phyloP scores from a whole-genome alignment of 2,329 filamentous ascomycete species.

The Xylaria sp. region DNA sequence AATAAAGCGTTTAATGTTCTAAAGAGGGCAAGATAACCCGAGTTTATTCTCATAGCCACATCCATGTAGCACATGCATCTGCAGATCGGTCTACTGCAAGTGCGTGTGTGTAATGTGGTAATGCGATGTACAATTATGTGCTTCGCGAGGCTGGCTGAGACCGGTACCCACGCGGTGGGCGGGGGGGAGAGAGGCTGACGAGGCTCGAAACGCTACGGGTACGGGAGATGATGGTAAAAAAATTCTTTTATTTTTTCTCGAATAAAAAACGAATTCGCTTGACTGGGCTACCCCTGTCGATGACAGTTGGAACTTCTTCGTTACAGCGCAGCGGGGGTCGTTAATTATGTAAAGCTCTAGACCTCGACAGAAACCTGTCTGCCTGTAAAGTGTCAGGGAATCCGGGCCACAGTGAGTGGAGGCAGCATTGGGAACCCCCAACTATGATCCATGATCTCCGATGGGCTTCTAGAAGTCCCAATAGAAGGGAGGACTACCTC shows the following conservation, averaged over 20 bases:
- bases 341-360: background rate
- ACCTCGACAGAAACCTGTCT: background rate
- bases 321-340: background rate
- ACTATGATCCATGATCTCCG: slow-evolving; percentile 9
- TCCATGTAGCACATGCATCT: background rate
- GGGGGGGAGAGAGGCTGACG: background rate
- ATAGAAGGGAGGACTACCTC: slow-evolving; percentile 17
- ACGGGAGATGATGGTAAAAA: background rate
- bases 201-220: background rate
- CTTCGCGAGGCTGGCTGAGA: background rate
- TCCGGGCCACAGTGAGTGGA: background rate
- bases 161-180: background rate
- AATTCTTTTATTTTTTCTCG: background rate
- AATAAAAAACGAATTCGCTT: background rate
- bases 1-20: background rate
- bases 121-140: background rate
- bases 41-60: background rate
- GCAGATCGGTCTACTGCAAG: background rate
- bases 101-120: background rate
- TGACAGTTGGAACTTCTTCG: background rate
- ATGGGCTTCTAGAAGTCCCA: slow-evolving; percentile 27
- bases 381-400: background rate
- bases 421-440: slow-evolving; percentile 3
- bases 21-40: background rate
- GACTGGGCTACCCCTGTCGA: background rate